Percentiles rank a stretch among this genome's conserved stretches.
phyloP scores from a whole-genome alignment of 2,329 filamentous ascomycete genomes.

The Neonectria hederae region DNA sequence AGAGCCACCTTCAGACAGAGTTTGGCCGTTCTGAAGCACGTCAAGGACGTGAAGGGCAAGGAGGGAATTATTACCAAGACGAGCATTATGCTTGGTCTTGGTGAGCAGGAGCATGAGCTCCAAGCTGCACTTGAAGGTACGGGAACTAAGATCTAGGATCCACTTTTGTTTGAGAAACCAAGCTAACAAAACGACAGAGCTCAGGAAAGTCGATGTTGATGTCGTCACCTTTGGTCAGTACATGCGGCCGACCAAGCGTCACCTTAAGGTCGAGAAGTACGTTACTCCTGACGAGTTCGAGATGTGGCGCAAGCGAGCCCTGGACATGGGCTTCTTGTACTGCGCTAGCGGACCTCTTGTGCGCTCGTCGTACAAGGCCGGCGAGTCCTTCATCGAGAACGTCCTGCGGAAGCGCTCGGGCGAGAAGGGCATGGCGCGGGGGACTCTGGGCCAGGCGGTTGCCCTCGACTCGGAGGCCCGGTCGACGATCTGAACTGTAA shows the following conservation, averaged over 20 bases:
- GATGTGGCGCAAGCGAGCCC: conserved; percentile 85
- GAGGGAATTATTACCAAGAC: conserved; percentile 95
- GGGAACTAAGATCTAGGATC: conserved; percentile 29
- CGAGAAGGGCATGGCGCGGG: conserved; percentile 49
- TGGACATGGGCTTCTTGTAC: conserved; percentile 97
- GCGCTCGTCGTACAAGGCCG: conserved; percentile 95
- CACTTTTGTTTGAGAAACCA: neutral
- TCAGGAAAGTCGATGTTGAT: conserved; percentile 84
- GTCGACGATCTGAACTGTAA: conserved; percentile 32
- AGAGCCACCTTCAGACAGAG: conserved; percentile 90
- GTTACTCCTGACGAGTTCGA: conserved; percentile 92
- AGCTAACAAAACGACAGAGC: conserved; percentile 59
- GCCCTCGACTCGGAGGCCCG: conserved; percentile 48
- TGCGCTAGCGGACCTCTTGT: conserved; percentile 94
- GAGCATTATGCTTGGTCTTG: conserved; percentile 94
- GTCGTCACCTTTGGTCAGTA: conserved; percentile 99
- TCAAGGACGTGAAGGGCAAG: conserved; percentile 75
- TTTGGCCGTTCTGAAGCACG: conserved; percentile 79
- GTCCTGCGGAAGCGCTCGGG: conserved; percentile 84
- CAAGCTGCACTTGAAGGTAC: conserved; percentile 78
- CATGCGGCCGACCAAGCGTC: conserved; percentile 97
- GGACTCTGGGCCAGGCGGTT: conserved; percentile 52
- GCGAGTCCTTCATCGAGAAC: conserved; percentile 98
- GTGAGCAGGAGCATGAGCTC: conserved; percentile 89
- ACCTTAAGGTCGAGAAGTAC: conserved; percentile 97